These are phyloP conservation scores for Plectranthus barbatus DNA, from an alignment of 257 asterid genomes.

Conservation along the genomic window DNA sequence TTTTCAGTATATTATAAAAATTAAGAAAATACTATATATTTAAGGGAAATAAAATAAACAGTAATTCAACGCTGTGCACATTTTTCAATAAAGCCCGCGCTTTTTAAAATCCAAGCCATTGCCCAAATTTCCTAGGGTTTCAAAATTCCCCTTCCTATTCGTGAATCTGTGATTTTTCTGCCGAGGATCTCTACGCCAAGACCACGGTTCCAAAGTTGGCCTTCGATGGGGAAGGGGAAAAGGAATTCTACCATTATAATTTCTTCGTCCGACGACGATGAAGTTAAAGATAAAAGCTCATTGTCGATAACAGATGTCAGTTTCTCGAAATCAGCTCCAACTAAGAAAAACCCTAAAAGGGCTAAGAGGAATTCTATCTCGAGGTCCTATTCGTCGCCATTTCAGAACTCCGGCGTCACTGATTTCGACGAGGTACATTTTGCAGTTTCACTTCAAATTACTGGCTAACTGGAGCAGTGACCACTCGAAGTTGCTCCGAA, in stretches of 20 bases:
- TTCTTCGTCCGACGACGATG: slow-evolving; percentile 62
- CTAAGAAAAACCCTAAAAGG: slow-evolving; percentile 45
- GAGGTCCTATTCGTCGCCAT: slow-evolving; percentile 28
- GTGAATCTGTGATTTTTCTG: neutral
- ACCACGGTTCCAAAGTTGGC: neutral
- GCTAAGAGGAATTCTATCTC: slow-evolving; percentile 36
- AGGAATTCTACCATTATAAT: slow-evolving; percentile 41
- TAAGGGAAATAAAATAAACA: too few species aligned
- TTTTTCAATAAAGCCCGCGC: slow-evolving; percentile 20
- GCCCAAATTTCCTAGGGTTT: slow-evolving; percentile 16
- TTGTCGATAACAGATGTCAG: slow-evolving; percentile 19
- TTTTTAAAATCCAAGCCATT: slow-evolving; percentile 2
- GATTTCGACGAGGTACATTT: slow-evolving; percentile 50
- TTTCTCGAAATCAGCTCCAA: slow-evolving; percentile 43
- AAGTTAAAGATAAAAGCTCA: slow-evolving; percentile 22
- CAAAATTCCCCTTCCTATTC: neutral
- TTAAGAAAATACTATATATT: too few species aligned
- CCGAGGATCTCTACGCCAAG: neutral
- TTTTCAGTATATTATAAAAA: too few species aligned
- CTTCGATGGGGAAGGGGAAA: slow-evolving; percentile 56
- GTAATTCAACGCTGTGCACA: neutral
- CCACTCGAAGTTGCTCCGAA: neutral
- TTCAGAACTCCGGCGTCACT: slow-evolving; percentile 16
- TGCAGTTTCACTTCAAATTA: neutral
- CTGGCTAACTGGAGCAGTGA: neutral